These are phyloP conservation scores for Tagetes patula DNA, from an alignment of 129 eudicot species.

Conservation along the genomic window DNA sequence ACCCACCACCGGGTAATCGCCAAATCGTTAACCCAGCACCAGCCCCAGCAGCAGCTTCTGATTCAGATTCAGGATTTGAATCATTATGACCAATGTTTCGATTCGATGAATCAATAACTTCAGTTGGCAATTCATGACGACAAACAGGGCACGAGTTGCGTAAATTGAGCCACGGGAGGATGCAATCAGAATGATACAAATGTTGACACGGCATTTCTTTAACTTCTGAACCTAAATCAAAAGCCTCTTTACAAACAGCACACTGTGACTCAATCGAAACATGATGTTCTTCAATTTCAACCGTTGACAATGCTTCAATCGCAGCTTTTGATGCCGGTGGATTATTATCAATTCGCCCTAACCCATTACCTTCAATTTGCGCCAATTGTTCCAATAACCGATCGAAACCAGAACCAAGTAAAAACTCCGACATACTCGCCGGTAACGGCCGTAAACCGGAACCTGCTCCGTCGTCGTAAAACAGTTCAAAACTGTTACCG, in stretches of 20 bases:
- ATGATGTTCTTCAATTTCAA: conserved; percentile 57
- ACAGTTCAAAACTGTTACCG: conserved; percentile 58
- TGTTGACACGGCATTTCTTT: conserved; percentile 94
- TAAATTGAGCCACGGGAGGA: conserved; percentile 81
- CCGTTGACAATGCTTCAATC: conserved; percentile 74
- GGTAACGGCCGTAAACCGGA: conserved; percentile 90
- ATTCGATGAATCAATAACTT: conserved; percentile 24
- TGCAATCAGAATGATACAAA: conserved; percentile 83
- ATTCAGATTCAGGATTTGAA: conserved; percentile 39
- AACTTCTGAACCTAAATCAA: conserved; percentile 70
- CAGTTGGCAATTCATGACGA: conserved; percentile 78
- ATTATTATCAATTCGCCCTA: conserved; percentile 64
- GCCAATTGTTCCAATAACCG: conserved; percentile 85
- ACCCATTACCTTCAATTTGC: conserved; percentile 82
- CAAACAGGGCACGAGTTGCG: conserved; percentile 96
- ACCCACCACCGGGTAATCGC: conserved; percentile 97
- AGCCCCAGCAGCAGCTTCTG: conserved; percentile 52
- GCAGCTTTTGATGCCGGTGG: conserved; percentile 97
- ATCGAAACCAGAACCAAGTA: conserved; percentile 91
- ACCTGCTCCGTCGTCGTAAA: conserved; percentile 92
- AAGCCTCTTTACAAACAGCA: conserved; percentile 91
- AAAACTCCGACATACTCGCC: conserved; percentile 82
- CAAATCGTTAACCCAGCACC: conserved; percentile 81
- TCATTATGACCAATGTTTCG: conserved; percentile 36
- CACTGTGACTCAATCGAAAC: conserved; percentile 61